Base-by-base conservation (phyloP, 768 basidiomycete species). In the Pholiota conissans region DNA sequence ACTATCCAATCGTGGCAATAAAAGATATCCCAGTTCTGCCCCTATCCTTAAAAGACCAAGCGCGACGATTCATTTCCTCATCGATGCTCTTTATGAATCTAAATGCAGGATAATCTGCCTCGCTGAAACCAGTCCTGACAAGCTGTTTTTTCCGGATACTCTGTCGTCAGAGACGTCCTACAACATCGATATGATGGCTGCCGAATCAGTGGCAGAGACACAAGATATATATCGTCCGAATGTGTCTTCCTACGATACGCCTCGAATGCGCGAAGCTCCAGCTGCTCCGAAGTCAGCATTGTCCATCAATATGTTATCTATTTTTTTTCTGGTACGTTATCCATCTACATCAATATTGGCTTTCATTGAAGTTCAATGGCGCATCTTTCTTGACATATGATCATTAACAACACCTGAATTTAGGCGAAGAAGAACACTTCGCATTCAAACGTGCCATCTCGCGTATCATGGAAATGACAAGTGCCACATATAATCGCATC, bases 391-490 rank as follows among this genome's bases (percentile, higher is more conserved):
- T 32, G 20, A 24, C 29, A 42, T 39, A 16, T 34, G 24, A 13
- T 46, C 54, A 39, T 45, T 32, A 20, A 52, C 32, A 49, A 20
- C 16, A 32, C 3, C 53, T 52, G 4, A 49, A 46, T 52, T 42
- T 42, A 68, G 84, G 80, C 14, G 74, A 85, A 65, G 85, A 86
- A 62, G 84, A 87, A 67, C 77, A 80, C 32, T 85, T 86, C 63
- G 82, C 83, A 1, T 86, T 80, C 75, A 83, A 82, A 70, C 78
- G 84, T 37, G 85, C 84, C 1, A 76, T 85, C 18, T 85, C 84
- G 13, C 74, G 84, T 24, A 69, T 86, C 18, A 69, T 78, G 56
- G 84, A 87, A 68, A 85, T 85, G 81, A 81, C 80, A 16, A 76
- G 76, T 59, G 65, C 68, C 45, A 58, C 50, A 18, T 78, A 80